phyloP scores from a whole-genome alignment of 306 rosid species.

The Malus fusca region DNA sequence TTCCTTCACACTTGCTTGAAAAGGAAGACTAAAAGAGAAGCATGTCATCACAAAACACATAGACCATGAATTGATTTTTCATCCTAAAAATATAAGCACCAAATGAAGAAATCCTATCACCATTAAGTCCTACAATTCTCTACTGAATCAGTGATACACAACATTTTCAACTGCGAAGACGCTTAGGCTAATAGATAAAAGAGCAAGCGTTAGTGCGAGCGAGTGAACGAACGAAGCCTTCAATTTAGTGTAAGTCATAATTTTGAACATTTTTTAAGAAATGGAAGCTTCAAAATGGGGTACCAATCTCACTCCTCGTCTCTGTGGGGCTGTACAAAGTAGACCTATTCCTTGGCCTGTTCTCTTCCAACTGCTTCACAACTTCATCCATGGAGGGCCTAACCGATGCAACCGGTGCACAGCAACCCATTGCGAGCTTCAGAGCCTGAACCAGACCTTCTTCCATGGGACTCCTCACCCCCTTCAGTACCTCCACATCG shows the following conservation, averaged over 20 bases:
- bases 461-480: conserved; percentile 91
- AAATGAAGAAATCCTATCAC: conserved; percentile 23
- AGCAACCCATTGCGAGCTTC: conserved; percentile 98
- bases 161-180: conserved; percentile 10
- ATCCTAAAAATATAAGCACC: conserved; percentile 21
- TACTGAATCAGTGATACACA: conserved; percentile 18
- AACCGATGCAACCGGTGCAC: conserved; percentile 91
- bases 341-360: conserved; percentile 95
- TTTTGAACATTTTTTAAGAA: conserved; percentile 13
- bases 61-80: conserved; percentile 1
- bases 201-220: not conserved
- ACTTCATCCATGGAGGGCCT: conserved; percentile 96
- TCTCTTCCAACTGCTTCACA: conserved; percentile 95
- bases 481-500: conserved; percentile 77
- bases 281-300: conserved; percentile 68
- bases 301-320: conserved; percentile 90
- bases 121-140: conserved; percentile 21
- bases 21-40: not conserved
- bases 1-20: not conserved
- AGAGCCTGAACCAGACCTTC: conserved; percentile 87
- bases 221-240: not conserved
- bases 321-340: conserved; percentile 96
- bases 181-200: not conserved
- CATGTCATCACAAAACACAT: not conserved
- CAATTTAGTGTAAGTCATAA: conserved; percentile 10